phyloP scores from a whole-genome alignment of 1,284 basidiomycete genomes.

The Kwoniella shivajii region DNA sequence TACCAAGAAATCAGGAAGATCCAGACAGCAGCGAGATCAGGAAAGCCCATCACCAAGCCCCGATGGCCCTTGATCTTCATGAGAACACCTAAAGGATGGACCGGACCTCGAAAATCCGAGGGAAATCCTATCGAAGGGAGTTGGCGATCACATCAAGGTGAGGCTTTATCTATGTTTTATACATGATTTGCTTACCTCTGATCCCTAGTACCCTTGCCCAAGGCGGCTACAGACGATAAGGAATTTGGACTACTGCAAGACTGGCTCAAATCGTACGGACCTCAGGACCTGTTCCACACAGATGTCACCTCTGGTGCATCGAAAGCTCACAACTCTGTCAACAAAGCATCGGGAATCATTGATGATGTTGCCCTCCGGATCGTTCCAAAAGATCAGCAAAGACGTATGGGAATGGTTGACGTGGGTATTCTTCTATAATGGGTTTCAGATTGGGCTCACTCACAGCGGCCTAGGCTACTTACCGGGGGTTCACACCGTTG shows the following conservation, averaged over 20 bases:
- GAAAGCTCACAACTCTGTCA: conserved; percentile 25
- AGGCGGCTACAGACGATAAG: conserved; percentile 64
- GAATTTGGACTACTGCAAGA: conserved; percentile 66
- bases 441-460: background rate
- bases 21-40: conserved; percentile 72
- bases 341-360: conserved; percentile 40
- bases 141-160: conserved; percentile 55
- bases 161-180: conserved; percentile 10
- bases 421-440: conserved; percentile 4
- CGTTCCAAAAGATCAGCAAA: conserved; percentile 41
- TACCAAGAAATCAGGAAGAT: conserved; percentile 72
- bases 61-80: conserved; percentile 83
- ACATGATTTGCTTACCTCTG: conserved; percentile 55
- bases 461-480: conserved; percentile 59
- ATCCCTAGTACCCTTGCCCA: conserved; percentile 74
- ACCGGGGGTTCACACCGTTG: conserved; percentile 65
- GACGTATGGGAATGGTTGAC: conserved; percentile 47
- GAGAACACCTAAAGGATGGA: conserved; percentile 78
- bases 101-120: conserved; percentile 66
- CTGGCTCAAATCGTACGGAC: conserved; percentile 71
- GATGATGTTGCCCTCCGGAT: conserved; percentile 42
- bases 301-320: conserved; percentile 50
- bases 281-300: conserved; percentile 64
- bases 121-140: conserved; percentile 76
- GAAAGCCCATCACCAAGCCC: conserved; percentile 75